Base-by-base conservation (phyloP, 495 filamentous ascomycete species). In the Xylaria curta region DNA sequence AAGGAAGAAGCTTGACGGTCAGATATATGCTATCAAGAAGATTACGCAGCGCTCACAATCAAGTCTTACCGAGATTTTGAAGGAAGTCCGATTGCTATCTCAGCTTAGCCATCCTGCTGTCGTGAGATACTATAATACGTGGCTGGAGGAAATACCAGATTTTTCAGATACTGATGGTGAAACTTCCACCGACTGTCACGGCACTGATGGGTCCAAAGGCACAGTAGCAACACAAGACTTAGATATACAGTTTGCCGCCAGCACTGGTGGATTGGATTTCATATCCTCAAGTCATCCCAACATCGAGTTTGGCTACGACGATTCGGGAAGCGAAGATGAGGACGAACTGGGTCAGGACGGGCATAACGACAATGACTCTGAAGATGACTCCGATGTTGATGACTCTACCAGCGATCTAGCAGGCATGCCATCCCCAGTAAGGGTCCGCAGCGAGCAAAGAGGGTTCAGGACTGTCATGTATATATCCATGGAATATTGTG, bases 11-110 rank as follows among this genome's bases (percentile, higher is more conserved):
- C 87, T 97, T 8, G 95, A 98, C 81, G 93, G 93, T 10, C 91
- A 92, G 65, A 89, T 97, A 13, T 99, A 99, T 85, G 96, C 96
- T 4, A 90, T 99, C 72, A 99, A 99, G 80, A 98, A 98, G 77
- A 97, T 99, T 66, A 93, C 90, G 28, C 91, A 95, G 72, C 91
- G 90, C 63, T 93, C 94, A 21, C 87, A 92, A 47, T 85, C 91
- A 47, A 92, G 92, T 31, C 82, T 98, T 61, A 92, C 92, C 28
- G 91, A 95, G 74, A 93, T 97, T 31, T 82, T 98, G 36, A 97
- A 94, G 44, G 96, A 99, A 81, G 94, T 97, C 59, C 91, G 94
- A 79, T 82, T 98, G 28, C 86, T 99, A 10, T 97, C 96, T 19
- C 89, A 92, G 65, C 86, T 99, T 73, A 98, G 97, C 81, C 94